A percentile compares a stretch with the other conserved stretches of the same genome.
Evolutionary conservation across 192 early-diverging fungal species (phyloP).

Genomic region (Backusella tarrabulga): DNA sequence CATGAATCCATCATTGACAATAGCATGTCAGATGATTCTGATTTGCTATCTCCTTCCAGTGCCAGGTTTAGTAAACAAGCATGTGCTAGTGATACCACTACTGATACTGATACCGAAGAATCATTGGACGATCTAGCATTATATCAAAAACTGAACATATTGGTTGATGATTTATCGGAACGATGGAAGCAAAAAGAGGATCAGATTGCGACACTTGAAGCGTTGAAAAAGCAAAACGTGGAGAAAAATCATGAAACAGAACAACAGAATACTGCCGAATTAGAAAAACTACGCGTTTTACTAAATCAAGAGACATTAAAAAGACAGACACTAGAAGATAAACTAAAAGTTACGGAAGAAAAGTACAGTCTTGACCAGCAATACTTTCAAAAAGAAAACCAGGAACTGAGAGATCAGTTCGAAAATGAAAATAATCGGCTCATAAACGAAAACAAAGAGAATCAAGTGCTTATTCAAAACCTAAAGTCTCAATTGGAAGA

Average conservation of each 20-base stretch:
- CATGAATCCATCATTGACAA: conserved; percentile 4
- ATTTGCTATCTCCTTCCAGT: neutral
- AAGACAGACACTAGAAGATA: neutral
- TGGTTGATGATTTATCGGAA: neutral
- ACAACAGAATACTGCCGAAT: neutral
- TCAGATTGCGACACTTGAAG: neutral
- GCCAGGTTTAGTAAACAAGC: neutral
- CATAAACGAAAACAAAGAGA: neutral
- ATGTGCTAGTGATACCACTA: neutral
- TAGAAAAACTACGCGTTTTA: neutral
- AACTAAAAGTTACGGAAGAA: neutral
- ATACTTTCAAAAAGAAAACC: neutral
- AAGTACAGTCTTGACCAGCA: neutral
- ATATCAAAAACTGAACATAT: neutral
- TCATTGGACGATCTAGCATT: neutral
- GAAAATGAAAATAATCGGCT: neutral
- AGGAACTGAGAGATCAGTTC: neutral
- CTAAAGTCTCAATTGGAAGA: neutral
- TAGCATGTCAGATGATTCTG: conserved; percentile 4
- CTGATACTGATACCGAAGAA: neutral
- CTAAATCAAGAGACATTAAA: neutral
- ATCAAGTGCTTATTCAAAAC: neutral
- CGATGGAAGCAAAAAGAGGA: neutral
- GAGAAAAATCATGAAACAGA: neutral
- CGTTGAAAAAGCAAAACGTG: neutral